Base-by-base conservation (phyloP, 257 asterid species). In the Perilla frutescens region DNA sequence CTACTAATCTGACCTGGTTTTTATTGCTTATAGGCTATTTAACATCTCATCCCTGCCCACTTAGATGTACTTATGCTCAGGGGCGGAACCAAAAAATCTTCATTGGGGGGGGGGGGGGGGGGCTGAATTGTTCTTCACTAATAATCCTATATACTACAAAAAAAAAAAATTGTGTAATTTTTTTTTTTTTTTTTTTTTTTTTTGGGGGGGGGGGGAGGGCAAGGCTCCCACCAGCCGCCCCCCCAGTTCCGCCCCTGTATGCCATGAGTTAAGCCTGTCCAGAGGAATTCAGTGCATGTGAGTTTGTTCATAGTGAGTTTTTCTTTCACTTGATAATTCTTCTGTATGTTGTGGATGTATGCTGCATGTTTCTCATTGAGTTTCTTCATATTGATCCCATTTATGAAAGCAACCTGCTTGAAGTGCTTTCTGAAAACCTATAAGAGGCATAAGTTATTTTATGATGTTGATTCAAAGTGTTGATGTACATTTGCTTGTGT, bases 221-320 rank as follows among this genome's bases (percentile, higher is more conserved):
- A 20, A 20, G 26, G 26, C 26, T 20, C 26, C 26, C 26, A 20
- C 26, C 26, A 20, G 26, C 26, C 26, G 26, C 26, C 26, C 26
- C 26, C 26, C 26, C 0, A 20, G 26, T 20, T 20, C 26, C 26
- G 1, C 26, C 26, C 26, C 26, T 20, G 26, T 20, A 20, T 20
- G 26, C 26, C 26, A 41, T 66, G 62, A 50, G 9, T 39, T 55
- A 29, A 47, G 70, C 45, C 74, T 34, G 41, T 29, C 34, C 41
- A 37, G 53, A 73, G 71, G 73, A 48, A 20, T 66, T 80, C 68
- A 5, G 9, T 68, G 72, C 45, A 51, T 53, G 13, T 53, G 55
- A 34, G 68, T 54, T 61, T 43, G 40, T 48, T 15, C 26, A 7
- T 13, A 29, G n/a, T 13, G 59, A 26, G 29, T 13, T 61, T 61